A percentile compares a stretch with the other conserved stretches of the same genome.
phyloP scores from a whole-genome alignment of 306 rosid genomes.

The Malus asiatica region DNA sequence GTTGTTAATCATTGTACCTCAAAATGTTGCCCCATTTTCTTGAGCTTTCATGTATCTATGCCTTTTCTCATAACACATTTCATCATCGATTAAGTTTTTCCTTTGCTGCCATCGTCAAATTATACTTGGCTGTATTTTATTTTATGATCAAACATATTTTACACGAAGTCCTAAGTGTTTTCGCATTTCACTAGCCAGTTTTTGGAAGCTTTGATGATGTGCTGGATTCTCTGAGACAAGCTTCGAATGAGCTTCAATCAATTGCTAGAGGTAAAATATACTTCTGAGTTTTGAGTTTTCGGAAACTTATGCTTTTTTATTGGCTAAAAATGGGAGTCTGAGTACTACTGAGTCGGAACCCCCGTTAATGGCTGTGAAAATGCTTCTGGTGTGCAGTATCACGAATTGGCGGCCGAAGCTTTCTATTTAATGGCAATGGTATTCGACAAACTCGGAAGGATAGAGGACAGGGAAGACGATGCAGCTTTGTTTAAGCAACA shows the following conservation, averaged over 20 bases:
- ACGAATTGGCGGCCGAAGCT: too few species aligned
- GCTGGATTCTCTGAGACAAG: constrained; percentile 73
- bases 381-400: not conserved
- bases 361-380: not conserved
- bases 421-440: too few species aligned
- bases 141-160: not conserved
- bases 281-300: not conserved
- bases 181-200: constrained; percentile 32
- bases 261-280: constrained; percentile 65
- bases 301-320: not conserved
- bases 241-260: constrained; percentile 64
- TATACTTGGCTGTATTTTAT: not conserved
- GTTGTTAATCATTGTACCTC: not conserved
- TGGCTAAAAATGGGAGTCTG: not conserved
- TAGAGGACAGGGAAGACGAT: too few species aligned
- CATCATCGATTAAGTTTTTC: not conserved
- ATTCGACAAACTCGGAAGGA: too few species aligned
- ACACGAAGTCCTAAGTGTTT: not conserved
- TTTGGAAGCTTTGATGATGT: constrained; percentile 44
- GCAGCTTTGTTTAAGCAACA: too few species aligned
- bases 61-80: too few species aligned
- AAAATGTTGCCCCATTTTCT: too few species aligned
- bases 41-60: not conserved
- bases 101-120: not conserved
- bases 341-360: too few species aligned